A percentile compares a stretch with the other conserved stretches of the same genome.
Conservation (phyloP, 805 yeast genomes). For the Komagataella kurtzmanii region DNA sequence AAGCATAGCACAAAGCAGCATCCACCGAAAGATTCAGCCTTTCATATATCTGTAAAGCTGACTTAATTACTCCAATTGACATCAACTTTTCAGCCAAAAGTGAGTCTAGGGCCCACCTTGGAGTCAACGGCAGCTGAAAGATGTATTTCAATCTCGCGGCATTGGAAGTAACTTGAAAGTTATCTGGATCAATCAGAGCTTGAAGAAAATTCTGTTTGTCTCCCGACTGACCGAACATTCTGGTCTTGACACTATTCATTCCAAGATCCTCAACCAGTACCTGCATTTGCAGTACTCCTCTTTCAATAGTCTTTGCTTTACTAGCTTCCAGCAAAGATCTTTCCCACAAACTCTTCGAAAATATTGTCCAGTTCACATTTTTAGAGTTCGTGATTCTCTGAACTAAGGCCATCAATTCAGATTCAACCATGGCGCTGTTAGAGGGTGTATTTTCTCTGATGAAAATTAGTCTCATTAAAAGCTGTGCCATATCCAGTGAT, state of each 20-base stretch:
- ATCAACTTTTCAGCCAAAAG: conserved; percentile 75
- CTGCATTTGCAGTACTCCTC: conserved; percentile 90
- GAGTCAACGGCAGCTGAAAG: conserved; percentile 62
- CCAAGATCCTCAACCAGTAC: conserved; percentile 84
- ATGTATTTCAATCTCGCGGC: conserved; percentile 51
- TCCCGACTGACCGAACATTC: conserved; percentile 32
- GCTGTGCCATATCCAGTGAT: conserved; percentile 60
- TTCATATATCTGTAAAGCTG: conserved; percentile 84
- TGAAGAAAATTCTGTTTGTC: conserved; percentile 11
- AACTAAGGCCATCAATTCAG: conserved; percentile 69
- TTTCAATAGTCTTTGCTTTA: conserved; percentile 76
- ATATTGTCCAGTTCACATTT: conserved; percentile 60
- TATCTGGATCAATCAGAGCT: conserved; percentile 11
- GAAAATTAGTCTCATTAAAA: conserved; percentile 53
- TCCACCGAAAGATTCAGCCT: conserved; percentile 66
- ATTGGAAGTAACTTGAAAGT: conserved; percentile 19
- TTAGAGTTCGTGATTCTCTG: conserved; percentile 53
- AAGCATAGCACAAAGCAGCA: conserved; percentile 82
- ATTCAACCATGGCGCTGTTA: conserved; percentile 58
- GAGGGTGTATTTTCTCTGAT: conserved; percentile 61
- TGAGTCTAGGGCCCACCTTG: conserved; percentile 78
- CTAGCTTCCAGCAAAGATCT: conserved; percentile 74
- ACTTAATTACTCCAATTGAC: conserved; percentile 70
- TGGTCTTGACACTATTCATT: conserved; percentile 38
- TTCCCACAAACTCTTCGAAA: conserved; percentile 78